Conservation (phyloP, 805 yeast genomes). For the Zygosaccharomyces kombuchaensis region DNA sequence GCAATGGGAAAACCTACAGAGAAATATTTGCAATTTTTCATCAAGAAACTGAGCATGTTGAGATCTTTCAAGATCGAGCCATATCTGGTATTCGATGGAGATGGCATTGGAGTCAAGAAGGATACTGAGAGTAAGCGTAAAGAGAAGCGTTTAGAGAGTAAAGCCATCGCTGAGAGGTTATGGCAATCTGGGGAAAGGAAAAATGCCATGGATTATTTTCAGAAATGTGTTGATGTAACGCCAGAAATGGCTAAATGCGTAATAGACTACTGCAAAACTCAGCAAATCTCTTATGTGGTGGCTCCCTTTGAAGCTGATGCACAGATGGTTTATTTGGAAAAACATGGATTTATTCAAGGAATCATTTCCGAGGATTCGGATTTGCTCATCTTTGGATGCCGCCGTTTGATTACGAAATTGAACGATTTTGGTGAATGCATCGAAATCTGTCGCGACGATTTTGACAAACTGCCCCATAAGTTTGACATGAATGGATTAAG, state of each 20-base stretch:
- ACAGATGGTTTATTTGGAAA: constrained; percentile 87
- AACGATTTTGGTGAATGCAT: constrained; percentile 67
- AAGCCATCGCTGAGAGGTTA: constrained; percentile 49
- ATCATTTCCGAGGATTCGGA: constrained; percentile 94
- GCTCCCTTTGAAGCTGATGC: constrained; percentile 99
- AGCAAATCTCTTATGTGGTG: constrained; percentile 66
- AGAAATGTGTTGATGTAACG: constrained; percentile 80
- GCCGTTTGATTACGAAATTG: constrained; percentile 69
- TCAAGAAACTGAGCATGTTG: constrained; percentile 63
- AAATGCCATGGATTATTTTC: constrained; percentile 62
- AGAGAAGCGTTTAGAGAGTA: constrained; percentile 53
- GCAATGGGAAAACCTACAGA: constrained; percentile 66
- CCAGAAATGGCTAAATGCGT: constrained; percentile 87
- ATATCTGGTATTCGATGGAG: constrained; percentile 92
- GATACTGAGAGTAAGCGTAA: constrained; percentile 67
- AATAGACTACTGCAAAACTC: constrained; percentile 61
- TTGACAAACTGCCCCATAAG: constrained; percentile 43
- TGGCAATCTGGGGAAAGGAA: constrained; percentile 50
- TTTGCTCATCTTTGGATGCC: constrained; percentile 81
- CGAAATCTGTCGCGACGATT: constrained; percentile 57
- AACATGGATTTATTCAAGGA: constrained; percentile 69
- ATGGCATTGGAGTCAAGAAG: constrained; percentile 71
- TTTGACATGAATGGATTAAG: constrained; percentile 49
- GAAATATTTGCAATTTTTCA: constrained; percentile 65
- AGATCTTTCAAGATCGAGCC: constrained; percentile 66